phyloP scores from a whole-genome alignment of 371 early-diverging fungal species.

The Dinochytrium kinnereticum region DNA sequence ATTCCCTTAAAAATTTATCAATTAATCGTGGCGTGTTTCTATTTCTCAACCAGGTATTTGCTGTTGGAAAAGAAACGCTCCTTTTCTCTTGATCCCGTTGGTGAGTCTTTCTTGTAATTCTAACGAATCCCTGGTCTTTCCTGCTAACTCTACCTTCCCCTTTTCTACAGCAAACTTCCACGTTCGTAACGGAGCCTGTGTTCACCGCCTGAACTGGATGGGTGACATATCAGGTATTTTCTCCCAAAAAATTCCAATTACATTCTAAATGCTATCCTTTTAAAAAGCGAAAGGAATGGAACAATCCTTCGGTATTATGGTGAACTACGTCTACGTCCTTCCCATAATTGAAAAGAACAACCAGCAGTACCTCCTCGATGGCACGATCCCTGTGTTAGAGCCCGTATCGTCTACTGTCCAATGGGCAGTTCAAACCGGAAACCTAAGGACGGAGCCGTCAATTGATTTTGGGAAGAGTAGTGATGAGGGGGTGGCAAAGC shows the following conservation, averaged over 20 bases:
- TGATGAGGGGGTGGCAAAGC: too few species aligned
- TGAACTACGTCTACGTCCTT: slow-evolving; percentile 79
- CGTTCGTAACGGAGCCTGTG: slow-evolving; percentile 85
- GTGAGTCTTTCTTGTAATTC: slow-evolving; percentile 37
- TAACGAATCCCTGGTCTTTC: neutral
- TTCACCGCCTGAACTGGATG: slow-evolving; percentile 82
- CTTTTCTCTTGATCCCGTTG: slow-evolving; percentile 80
- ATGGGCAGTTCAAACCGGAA: slow-evolving; percentile 22
- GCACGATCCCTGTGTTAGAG: slow-evolving; percentile 56
- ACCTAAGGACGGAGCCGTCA: neutral
- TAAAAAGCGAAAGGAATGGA: slow-evolving; percentile 68
- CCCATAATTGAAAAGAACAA: slow-evolving; percentile 72
- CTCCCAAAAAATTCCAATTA: too few species aligned
- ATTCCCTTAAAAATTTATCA: too few species aligned
- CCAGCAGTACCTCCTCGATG: slow-evolving; percentile 69
- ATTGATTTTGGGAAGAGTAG: neutral
- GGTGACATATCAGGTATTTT: slow-evolving; percentile 73
- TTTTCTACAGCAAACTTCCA: slow-evolving; percentile 76
- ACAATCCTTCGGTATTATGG: slow-evolving; percentile 87
- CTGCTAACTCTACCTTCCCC: neutral
- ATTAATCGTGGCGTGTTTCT: neutral
- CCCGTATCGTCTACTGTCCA: slow-evolving; percentile 10
- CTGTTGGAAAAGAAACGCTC: slow-evolving; percentile 64
- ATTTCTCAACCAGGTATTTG: slow-evolving; percentile 53
- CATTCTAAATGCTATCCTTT: too few species aligned